phyloP scores from a whole-genome alignment of 106 monocot genomes.

The Apostasia ramifera region DNA sequence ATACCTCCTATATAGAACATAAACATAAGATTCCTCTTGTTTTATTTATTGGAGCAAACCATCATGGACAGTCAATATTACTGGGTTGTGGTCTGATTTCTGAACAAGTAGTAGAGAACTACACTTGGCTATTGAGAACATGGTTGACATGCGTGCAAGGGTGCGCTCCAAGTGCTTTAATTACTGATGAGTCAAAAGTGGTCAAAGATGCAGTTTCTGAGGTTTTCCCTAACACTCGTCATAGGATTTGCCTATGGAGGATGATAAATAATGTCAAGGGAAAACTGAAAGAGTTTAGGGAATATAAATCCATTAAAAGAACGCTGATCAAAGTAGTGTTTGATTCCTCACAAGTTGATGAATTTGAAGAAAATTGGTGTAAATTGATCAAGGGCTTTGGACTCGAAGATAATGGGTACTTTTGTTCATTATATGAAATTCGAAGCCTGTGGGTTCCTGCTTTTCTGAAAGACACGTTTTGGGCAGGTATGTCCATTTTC shows the following conservation, averaged over 20 bases:
- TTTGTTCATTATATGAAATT: slow-evolving; percentile 32
- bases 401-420: slow-evolving; percentile 33
- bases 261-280: slow-evolving; percentile 27
- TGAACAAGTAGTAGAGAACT: slow-evolving; percentile 32
- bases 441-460: slow-evolving; percentile 36
- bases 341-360: slow-evolving; percentile 28
- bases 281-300: slow-evolving; percentile 17
- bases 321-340: slow-evolving; percentile 24
- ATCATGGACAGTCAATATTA: slow-evolving; percentile 46
- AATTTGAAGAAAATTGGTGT: slow-evolving; percentile 46
- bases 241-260: slow-evolving; percentile 31
- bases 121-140: slow-evolving; percentile 43
- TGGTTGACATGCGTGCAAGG: slow-evolving; percentile 43
- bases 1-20: slow-evolving; percentile 33
- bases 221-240: slow-evolving; percentile 24
- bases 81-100: slow-evolving; percentile 49
- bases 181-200: slow-evolving; percentile 27
- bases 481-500: slow-evolving; percentile 35
- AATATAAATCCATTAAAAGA: slow-evolving; percentile 19
- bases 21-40: slow-evolving; percentile 32
- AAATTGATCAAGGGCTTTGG: slow-evolving; percentile 21
- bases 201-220: slow-evolving; percentile 25
- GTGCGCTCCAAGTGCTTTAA: slow-evolving; percentile 26
- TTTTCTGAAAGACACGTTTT: slow-evolving; percentile 42
- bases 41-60: slow-evolving; percentile 39